Base-by-base conservation (phyloP, 2,329 filamentous ascomycete species). In the Sclerotinia trifoliorum region DNA sequence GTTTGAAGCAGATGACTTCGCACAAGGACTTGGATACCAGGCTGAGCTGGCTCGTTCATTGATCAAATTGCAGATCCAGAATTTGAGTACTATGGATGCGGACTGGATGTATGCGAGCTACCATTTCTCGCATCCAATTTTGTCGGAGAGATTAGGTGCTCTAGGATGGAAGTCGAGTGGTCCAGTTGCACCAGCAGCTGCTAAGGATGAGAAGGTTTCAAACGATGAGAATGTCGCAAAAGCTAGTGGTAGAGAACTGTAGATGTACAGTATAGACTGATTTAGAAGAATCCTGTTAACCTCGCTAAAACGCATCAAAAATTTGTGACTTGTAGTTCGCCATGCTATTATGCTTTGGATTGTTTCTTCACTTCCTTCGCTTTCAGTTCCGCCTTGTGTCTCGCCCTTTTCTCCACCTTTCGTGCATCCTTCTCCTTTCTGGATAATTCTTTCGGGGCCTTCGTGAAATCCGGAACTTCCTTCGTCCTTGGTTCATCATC, bases 81-180 rank as follows among this genome's bases (percentile, higher is more conserved):
- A 99, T 78, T 85, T 99, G 74, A 96, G 93, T 80, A 96, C 92
- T 70, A 98, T 99, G 94, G 95, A 99, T 76, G 95, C 95, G 39
- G 96, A 99, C 81, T 96, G 92, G 91, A 88, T 97, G 86, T 99
- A 96, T 80, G 95, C 95, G 66, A 96, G 90, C 81, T 99, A 98
- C 84, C 94, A 99, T 82, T 97, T 96, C 85, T 97, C 94, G 32
- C 95, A 99, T 81, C 95, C 95, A 0, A 97, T 98, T 73, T 83
- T 99, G 73, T 91, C 94, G 1, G 96, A 99, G 85, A 88, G 95
- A 76, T 84, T 99, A 75, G 92, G 91, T 80, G 95, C 94, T 1
- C 85, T 99, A 70, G 90, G 92, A 72, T 99, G 94, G 94, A 86
- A 85, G 76, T 79, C 83, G 26, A 80, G 81, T 67, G 71, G 66